Conservation (phyloP, 768 basidiomycete species). For the Leccinum aurantiacum region DNA sequence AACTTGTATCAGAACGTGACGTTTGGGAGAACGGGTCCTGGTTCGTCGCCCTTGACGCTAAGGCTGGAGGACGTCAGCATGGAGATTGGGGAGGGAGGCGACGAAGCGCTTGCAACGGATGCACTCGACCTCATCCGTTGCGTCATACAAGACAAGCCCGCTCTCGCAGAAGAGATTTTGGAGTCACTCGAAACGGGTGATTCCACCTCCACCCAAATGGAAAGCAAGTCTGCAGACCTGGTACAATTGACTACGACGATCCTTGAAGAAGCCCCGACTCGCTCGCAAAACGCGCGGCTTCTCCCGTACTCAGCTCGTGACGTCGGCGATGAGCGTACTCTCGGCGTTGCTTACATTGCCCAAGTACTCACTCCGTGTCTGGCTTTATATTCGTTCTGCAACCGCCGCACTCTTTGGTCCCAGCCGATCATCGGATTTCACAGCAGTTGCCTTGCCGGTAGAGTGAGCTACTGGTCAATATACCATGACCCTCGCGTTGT, state of each 20-base stretch:
- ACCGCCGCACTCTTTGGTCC: conserved; percentile 74
- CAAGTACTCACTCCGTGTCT: conserved; percentile 76
- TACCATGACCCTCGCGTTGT: conserved; percentile 77
- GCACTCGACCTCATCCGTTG: conserved; percentile 79
- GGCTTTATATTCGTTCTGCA: conserved; percentile 85
- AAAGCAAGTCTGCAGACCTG: conserved; percentile 62
- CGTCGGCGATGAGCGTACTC: conserved; percentile 80
- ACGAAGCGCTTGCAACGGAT: conserved; percentile 66
- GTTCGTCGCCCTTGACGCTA: conserved; percentile 42
- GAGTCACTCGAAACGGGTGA: conserved; percentile 52
- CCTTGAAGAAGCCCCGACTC: conserved; percentile 71
- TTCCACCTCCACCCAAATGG: conserved; percentile 39
- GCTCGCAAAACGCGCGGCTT: conserved; percentile 43
- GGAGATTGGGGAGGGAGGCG: conserved; percentile 60
- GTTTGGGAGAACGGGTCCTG: conserved; percentile 46
- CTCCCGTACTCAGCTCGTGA: conserved; percentile 63
- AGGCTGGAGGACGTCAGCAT: conserved; percentile 69
- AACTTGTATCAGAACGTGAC: conserved; percentile 51
- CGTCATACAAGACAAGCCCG: conserved; percentile 68
- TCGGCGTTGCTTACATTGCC: conserved; percentile 74
- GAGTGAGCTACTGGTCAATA: conserved; percentile 76
- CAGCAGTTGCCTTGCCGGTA: conserved; percentile 63
- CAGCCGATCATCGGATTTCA: conserved; percentile 52
- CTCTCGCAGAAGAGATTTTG: conserved; percentile 64
- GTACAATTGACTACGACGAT: conserved; percentile 81